Conservation (phyloP, 2,329 filamentous ascomycete species). For the Fusarium sp. region DNA sequence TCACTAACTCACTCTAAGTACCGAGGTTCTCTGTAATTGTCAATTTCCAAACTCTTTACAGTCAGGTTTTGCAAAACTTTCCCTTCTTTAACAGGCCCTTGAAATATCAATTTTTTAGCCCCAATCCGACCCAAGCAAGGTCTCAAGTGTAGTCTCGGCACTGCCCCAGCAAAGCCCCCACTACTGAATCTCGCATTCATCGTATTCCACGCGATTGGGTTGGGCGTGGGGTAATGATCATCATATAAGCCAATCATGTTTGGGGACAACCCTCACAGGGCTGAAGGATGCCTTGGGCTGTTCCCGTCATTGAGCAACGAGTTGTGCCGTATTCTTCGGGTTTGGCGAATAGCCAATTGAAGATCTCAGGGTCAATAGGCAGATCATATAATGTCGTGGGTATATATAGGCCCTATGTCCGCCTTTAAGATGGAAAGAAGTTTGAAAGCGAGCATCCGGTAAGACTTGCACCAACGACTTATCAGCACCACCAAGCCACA, state of each 20-base stretch:
- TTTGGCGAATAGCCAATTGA: background rate
- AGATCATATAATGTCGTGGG: background rate
- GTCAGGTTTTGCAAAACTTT: too few species aligned
- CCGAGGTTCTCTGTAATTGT: background rate
- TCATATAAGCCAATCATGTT: constrained; percentile 21
- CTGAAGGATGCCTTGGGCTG: constrained; percentile 27
- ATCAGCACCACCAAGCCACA: background rate
- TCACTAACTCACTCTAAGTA: background rate
- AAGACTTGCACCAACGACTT: background rate
- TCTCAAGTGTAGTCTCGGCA: constrained; percentile 3
- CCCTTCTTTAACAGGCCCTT: background rate
- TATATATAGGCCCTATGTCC: constrained; percentile 13
- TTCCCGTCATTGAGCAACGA: background rate
- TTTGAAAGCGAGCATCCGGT: background rate
- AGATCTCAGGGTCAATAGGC: background rate
- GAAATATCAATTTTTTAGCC: background rate
- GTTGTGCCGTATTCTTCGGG: constrained; percentile 33
- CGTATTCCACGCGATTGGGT: constrained; percentile 40
- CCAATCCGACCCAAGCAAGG: background rate
- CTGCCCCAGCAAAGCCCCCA: constrained; percentile 27
- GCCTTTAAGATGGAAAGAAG: background rate
- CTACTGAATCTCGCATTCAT: constrained; percentile 46
- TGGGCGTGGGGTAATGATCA: constrained; percentile 12
- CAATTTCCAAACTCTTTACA: background rate
- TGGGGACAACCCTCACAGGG: background rate